Evolutionary conservation across 257 asterid species (phyloP).

Genomic region (Scutellaria galericulata): DNA sequence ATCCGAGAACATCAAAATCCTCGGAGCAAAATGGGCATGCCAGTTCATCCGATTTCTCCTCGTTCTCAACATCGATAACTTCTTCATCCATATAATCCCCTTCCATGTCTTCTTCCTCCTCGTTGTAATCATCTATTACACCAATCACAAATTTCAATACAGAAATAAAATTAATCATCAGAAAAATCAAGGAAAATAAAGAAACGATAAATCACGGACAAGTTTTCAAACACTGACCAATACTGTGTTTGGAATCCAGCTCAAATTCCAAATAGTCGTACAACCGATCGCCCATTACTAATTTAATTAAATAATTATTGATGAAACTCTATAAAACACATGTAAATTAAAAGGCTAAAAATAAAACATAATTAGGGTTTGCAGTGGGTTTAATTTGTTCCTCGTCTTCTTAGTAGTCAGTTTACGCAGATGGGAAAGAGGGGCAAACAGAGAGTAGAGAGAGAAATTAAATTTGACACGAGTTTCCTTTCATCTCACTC

Average conservation of each 20-base stretch:
- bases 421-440: too few species aligned
- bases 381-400: too few species aligned
- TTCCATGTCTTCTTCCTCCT: slow-evolving; percentile 60
- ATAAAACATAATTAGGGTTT: too few species aligned
- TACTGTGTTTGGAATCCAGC: slow-evolving; percentile 38
- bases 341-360: background rate
- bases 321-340: background rate
- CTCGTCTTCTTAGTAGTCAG: too few species aligned
- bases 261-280: slow-evolving; percentile 50
- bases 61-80: slow-evolving; percentile 49
- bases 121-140: slow-evolving; percentile 46
- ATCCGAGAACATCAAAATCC: slow-evolving; percentile 82
- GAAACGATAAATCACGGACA: background rate
- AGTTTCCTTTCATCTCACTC: too few species aligned
- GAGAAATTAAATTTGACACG: background rate
- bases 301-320: background rate
- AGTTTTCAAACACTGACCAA: slow-evolving; percentile 34
- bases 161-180: background rate
- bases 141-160: slow-evolving; percentile 25
- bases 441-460: too few species aligned
- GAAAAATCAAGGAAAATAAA: background rate
- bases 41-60: slow-evolving; percentile 60
- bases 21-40: slow-evolving; percentile 90
- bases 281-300: slow-evolving; percentile 53
- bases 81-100: slow-evolving; percentile 62